phyloP scores from a whole-genome alignment of 2,329 filamentous ascomycete species.

The Diaporthe citriasiana region DNA sequence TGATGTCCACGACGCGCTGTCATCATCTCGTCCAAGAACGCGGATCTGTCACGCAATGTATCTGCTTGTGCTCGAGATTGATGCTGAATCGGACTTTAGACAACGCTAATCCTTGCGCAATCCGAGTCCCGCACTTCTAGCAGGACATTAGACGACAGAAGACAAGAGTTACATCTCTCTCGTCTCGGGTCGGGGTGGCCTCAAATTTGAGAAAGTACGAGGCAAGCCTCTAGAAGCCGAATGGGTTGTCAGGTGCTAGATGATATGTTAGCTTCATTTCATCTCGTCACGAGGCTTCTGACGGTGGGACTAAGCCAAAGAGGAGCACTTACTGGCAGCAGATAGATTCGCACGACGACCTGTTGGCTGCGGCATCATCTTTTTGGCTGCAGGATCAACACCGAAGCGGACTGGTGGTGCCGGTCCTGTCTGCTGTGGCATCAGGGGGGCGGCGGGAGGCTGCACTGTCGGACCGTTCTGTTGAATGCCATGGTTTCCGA shows the following conservation, averaged over 20 bases:
- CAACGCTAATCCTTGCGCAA: neutral
- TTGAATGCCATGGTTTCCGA: conserved; percentile 56
- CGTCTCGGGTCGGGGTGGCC: neutral
- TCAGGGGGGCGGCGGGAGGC: conserved; percentile 71
- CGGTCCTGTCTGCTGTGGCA: conserved; percentile 87
- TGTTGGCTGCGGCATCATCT: conserved; percentile 86
- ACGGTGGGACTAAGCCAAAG: too few species aligned
- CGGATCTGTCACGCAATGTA: neutral
- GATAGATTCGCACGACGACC: conserved; percentile 90
- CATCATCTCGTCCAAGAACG: neutral
- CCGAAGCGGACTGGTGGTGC: conserved; percentile 92
- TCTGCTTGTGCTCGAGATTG: neutral
- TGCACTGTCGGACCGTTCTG: conserved; percentile 68
- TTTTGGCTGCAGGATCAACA: conserved; percentile 79
- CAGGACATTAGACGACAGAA: neutral
- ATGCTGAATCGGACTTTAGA: neutral
- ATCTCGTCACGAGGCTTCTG: neutral
- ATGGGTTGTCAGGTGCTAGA: conserved; percentile 67
- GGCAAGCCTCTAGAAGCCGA: conserved; percentile 60
- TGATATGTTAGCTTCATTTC: conserved; percentile 42
- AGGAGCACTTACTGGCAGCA: conserved; percentile 89
- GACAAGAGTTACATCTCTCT: neutral
- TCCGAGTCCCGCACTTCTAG: neutral
- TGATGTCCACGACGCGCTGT: neutral
- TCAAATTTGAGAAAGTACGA: neutral